These are phyloP conservation scores for Gentiana dahurica DNA, from an alignment of 257 asterid species.

Conservation along the genomic window DNA sequence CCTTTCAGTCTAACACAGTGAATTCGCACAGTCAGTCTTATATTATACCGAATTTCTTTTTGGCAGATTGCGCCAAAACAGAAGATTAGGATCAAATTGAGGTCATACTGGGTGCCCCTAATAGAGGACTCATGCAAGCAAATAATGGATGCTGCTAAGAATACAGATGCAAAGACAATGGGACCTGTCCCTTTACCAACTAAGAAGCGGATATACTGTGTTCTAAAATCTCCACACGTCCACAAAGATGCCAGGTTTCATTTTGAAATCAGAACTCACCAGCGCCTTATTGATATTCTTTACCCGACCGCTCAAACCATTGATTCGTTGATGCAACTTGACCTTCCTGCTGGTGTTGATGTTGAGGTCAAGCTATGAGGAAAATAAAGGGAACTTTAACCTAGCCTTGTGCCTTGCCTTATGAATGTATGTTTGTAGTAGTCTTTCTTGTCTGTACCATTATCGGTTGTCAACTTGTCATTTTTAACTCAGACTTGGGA, in stretches of 20 bases:
- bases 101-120: constrained; percentile 90
- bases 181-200: constrained; percentile 97
- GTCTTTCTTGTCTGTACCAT: too few species aligned
- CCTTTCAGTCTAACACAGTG: too few species aligned
- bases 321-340: constrained; percentile 93
- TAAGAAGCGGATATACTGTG: constrained; percentile 72
- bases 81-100: constrained; percentile 87
- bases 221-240: constrained; percentile 92
- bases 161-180: constrained; percentile 78
- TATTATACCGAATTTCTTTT: neutral
- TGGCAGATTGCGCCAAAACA: constrained; percentile 79
- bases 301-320: constrained; percentile 96
- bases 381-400: neutral
- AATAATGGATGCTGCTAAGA: constrained; percentile 90
- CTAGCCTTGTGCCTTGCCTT: too few species aligned
- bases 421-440: too few species aligned
- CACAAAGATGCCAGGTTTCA: constrained; percentile 98
- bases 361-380: constrained; percentile 92
- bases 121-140: constrained; percentile 96
- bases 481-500: too few species aligned
- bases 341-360: constrained; percentile 94
- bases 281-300: constrained; percentile 85
- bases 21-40: too few species aligned
- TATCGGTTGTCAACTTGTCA: too few species aligned
- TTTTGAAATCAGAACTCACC: constrained; percentile 90